A percentile compares a stretch with the other conserved stretches of the same genome.
These are phyloP conservation scores for Chrysosporium keratinophilum DNA, from an alignment of 2,329 filamentous ascomycete species.

Conservation along the genomic window DNA sequence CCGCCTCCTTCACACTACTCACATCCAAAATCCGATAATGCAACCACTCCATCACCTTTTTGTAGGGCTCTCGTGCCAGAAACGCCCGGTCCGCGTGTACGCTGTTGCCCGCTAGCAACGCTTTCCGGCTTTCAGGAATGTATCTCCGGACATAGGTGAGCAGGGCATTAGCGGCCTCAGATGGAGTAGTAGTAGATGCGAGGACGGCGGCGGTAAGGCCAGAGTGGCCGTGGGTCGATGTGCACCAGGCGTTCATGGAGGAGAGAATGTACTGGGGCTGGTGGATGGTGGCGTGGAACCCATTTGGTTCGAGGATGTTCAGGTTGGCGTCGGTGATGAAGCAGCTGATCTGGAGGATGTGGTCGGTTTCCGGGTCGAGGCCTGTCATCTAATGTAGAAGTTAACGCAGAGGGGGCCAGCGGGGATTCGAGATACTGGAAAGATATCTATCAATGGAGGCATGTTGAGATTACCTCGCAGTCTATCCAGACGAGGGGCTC, in stretches of 20 bases:
- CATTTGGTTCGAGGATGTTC: conserved; percentile 60
- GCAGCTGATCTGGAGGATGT: conserved; percentile 85
- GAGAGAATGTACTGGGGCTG: conserved; percentile 60
- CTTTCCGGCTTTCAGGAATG: conserved; percentile 56
- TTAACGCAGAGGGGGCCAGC: not conserved
- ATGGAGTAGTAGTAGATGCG: conserved; percentile 59
- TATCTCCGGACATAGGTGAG: conserved; percentile 66
- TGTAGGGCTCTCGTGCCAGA: conserved; percentile 63
- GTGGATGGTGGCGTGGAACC: conserved; percentile 72
- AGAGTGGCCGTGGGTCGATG: conserved; percentile 63
- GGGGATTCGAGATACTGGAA: not conserved
- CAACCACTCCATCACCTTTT: conserved; percentile 60
- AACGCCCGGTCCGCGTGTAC: conserved; percentile 86
- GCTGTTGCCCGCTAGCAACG: conserved; percentile 79
- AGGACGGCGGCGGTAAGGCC: conserved; percentile 71
- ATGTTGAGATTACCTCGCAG: conserved; percentile 46
- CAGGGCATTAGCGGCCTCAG: conserved; percentile 60
- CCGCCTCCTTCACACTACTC: conserved; percentile 84
- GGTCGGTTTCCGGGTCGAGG: conserved; percentile 64
- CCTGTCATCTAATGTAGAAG: conserved; percentile 69
- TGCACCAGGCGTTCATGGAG: conserved; percentile 85
- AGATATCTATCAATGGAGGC: not conserved
- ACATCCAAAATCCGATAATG: conserved; percentile 90
- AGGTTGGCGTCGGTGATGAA: conserved; percentile 77
- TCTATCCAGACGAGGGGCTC: conserved; percentile 81